Evolutionary conservation across 768 basidiomycete genomes (phyloP).

Genomic region (Dacryopinax primogenitus): DNA sequence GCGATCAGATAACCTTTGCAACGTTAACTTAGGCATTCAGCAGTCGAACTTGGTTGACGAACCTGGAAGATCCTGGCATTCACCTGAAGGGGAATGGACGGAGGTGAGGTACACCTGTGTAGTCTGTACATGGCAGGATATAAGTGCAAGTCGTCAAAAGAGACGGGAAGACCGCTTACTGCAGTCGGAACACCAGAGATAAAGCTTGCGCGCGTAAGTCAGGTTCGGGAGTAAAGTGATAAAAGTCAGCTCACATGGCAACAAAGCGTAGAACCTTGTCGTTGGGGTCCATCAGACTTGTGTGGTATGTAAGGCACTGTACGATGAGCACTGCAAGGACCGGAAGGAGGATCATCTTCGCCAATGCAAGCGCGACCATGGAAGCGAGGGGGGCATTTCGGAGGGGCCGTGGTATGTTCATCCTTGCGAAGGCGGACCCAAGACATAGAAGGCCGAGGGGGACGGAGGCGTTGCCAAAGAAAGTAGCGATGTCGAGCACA

Average conservation of each 20-base stretch:
- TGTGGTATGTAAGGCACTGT: constrained; percentile 33
- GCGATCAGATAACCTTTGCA: constrained; percentile 56
- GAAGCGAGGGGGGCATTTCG: constrained; percentile 37
- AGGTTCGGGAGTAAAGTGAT: neutral
- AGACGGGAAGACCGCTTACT: constrained; percentile 18
- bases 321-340: constrained; percentile 48
- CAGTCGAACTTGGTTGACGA: too few species aligned
- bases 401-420: constrained; percentile 36
- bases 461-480: constrained; percentile 51
- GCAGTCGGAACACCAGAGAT: constrained; percentile 49
- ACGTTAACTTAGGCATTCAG: too few species aligned
- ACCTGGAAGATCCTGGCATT: constrained; percentile 46
- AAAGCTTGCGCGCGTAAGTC: constrained; percentile 30
- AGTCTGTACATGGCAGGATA: constrained; percentile 6
- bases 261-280: constrained; percentile 53
- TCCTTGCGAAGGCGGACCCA: constrained; percentile 48
- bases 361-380: constrained; percentile 40
- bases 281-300: constrained; percentile 36
- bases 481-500: constrained; percentile 42
- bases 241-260: constrained; percentile 46
- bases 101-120: constrained; percentile 49
- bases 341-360: constrained; percentile 45
- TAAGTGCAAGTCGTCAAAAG: neutral
- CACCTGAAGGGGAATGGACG: constrained; percentile 52
- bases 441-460: constrained; percentile 51